Evolutionary conservation across 352 stramenopile species (phyloP), one percentile per base, ranked within the genome.

Genomic region (Globisporangium okanoganense): DNA sequence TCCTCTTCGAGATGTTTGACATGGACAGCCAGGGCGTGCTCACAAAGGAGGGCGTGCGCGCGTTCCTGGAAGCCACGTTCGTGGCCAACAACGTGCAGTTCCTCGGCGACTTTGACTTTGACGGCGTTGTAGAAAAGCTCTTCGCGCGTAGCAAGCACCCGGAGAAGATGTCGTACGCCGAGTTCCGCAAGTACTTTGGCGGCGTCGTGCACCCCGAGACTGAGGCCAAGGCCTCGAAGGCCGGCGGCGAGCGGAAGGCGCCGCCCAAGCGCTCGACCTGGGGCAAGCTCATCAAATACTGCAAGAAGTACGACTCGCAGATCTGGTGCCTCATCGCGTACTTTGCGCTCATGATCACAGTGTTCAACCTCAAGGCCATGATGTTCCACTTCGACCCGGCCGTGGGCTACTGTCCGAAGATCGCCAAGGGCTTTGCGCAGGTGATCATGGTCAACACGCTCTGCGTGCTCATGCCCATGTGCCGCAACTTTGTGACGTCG

Each of bases 401-500:
- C 0, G 76, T 87, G 12, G 77, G 78, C 0, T 82, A 79, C 50
- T 77, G 65, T 16, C 70, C 79, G 5, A 71, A 77, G 1, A 72
- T 90, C 62, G 83, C 83, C 22, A 89, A 88, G 55, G 83, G 77
- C 2, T 90, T 76, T 47, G 79, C 83, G 3, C 79, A 93, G 58
- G 72, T 92, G 56, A 72, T 82, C 52, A 74, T 90, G 68, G 75
- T 93, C 16, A 87, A 91, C 65, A 87, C 80, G 20, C 72, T 82
- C 48, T 90, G 87, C 53, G 76, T 93, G 7, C 61, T 93, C 60
- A 57, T 93, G 18, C 79, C 84, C 2, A 87, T 93, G 75, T 92
- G 84, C 31, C 79, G 79, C 43, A 83, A 79, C 48, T 81, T 93
- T 29, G 65, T 93, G 31, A 82, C 78, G 45, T 69, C 67, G 7